Percentiles rank a stretch among this genome's conserved stretches.
Conservation (phyloP, 768 basidiomycete species). For the Fomitopsis serialis region DNA sequence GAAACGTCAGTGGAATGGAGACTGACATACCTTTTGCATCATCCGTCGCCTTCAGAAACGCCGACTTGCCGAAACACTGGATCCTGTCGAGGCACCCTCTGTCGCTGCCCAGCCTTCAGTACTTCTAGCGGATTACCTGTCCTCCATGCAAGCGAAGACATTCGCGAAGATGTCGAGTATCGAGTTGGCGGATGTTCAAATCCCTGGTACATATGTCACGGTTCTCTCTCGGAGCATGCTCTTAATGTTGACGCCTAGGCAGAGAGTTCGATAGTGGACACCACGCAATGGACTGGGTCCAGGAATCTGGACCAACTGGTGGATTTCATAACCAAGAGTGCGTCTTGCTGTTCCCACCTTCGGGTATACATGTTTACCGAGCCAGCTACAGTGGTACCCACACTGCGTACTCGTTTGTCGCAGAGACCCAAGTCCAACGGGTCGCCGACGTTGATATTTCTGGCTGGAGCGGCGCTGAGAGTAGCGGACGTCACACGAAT, state of each 20-base stretch:
- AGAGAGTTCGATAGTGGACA: slow-evolving; percentile 75
- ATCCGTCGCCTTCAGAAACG: slow-evolving; percentile 42
- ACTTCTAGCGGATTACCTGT: slow-evolving; percentile 57
- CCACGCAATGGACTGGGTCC: slow-evolving; percentile 63
- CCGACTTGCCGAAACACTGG: slow-evolving; percentile 48
- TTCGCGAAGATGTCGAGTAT: slow-evolving; percentile 66
- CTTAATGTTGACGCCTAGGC: slow-evolving; percentile 43
- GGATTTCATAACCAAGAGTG: slow-evolving; percentile 75
- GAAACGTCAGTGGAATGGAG: neutral
- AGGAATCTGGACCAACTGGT: slow-evolving; percentile 67
- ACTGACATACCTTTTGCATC: neutral
- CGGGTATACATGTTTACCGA: neutral
- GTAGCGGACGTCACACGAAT: slow-evolving; percentile 83
- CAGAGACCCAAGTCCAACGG: slow-evolving; percentile 75
- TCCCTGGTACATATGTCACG: slow-evolving; percentile 60
- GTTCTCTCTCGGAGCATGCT: slow-evolving; percentile 8
- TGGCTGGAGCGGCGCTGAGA: slow-evolving; percentile 85
- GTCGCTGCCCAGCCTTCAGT: slow-evolving; percentile 53
- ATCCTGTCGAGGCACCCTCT: slow-evolving; percentile 33
- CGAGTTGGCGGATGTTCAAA: slow-evolving; percentile 73
- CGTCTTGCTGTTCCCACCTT: slow-evolving; percentile 9
- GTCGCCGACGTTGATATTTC: slow-evolving; percentile 81
- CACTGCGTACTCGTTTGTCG: slow-evolving; percentile 59
- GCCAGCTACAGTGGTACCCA: slow-evolving; percentile 49
- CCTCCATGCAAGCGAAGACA: slow-evolving; percentile 60